Evolutionary conservation across 108 stramenopile species (phyloP), one percentile per base, ranked within the genome.

Genomic region (Aurantiochytrium sp.): DNA sequence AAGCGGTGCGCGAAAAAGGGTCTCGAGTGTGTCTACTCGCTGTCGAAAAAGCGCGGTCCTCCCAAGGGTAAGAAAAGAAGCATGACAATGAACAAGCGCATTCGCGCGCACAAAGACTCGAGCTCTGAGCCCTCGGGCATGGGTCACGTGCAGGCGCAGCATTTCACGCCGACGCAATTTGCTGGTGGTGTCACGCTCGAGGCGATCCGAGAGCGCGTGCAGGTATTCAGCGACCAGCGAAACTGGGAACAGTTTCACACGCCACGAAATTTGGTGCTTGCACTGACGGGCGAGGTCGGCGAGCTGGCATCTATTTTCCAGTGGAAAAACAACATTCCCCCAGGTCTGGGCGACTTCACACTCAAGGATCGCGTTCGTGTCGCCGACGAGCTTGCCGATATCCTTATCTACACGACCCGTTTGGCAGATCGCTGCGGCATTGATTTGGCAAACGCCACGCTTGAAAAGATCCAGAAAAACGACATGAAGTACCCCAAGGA

Each of bases 341-440:
- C 53, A 35, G 58, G 89, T 5, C 44, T 55, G 12, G 58, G 53
- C 51, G 90, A 35, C 4, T 91, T 90, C 53, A 44, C 90, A 4
- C 87, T 88, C 25, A 89, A 94, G 58, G 91, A 95, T 59, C 43
- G 92, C 18, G 95, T 95, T 72, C 95, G 96, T 72, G 64, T 96
- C 23, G 95, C 94, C 14, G 96, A 97, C 88, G 98, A 98, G 93
- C 90, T 98, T 58, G 96, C 97, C 0, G 98, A 98, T 93, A 96
- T 97, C 57, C 73, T 97, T 51, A 96, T 98, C 89, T 98, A 98
- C 89, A 87, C 94, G 60, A 89, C 97, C 57, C 92, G 98, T 53
- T 89, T 97, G 83, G 94, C 95, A 5, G 89, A 91, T 49, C 71
- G 87, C 28, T 90, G 90, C 59, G 51, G 49, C 51, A 44, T 91